Base-by-base conservation (phyloP, 1,139 yeast species). In the Sugiyamaella grinbergsii region DNA sequence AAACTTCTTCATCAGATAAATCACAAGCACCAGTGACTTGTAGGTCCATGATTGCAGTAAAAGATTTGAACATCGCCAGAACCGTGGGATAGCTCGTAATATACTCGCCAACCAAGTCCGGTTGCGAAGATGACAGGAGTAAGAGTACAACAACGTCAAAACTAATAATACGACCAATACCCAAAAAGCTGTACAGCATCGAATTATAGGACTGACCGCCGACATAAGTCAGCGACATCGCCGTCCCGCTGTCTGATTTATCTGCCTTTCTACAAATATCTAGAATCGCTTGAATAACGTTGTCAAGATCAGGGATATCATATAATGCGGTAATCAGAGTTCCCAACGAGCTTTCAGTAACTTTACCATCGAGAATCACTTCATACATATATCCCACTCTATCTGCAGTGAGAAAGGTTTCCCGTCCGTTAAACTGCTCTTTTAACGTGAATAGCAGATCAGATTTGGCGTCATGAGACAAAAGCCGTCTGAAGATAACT, bases 121-220 rank as follows among this genome's bases (percentile, higher is more conserved):
- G 60, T 20, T 55, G 49, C 8, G 52, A 43, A 2, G 54, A 48
- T 7, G 61, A 56, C 16, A 60, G 47, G 23, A 64, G 47, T 8
- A 61, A 49, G 16, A 58, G 43, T 3, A 57, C 26, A 6, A 64
- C 50, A 16, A 61, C 34, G 40, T 62, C 66, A 19, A 59, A 44
- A 4, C 53, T 47, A 6, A 59, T 40, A 19, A 52, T 45, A 24
- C 58, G 47, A 5, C 56, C 50, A 3, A 56, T 50, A 3, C 50
- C 29, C 10, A 56, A 51, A 13, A 47, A 52, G 36, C 61, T 64
- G 36, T 50, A 50, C 28, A 62, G 50, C 18, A 52, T 42, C 23
- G 54, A 53, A 20, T 54, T 48, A 8, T 58, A 29, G 2, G 54
- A 40, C 36, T 49, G 56, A 19, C 58, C 47, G 2, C 66, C 67